Evolutionary conservation across 169 alveolate species (phyloP).

Genomic region (Theileria equi): DNA sequence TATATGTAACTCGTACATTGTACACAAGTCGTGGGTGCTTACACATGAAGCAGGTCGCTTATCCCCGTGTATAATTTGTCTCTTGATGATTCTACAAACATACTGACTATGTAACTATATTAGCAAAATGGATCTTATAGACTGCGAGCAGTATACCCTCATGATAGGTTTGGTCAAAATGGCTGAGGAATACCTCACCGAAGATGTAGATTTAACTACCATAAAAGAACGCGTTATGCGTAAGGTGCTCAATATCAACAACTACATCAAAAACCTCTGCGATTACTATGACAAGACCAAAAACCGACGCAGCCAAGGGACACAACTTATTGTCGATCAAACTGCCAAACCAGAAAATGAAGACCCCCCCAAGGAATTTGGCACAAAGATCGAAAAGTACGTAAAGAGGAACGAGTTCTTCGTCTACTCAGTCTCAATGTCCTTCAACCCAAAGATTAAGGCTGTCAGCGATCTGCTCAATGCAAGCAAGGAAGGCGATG

Average conservation of each 20-base stretch:
- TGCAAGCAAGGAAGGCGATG: constrained; percentile 53
- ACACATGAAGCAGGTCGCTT: no score
- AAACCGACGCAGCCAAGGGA: background rate
- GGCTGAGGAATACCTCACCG: constrained; percentile 36
- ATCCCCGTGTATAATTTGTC: no score
- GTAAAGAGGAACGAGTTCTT: constrained; percentile 58
- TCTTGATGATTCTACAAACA: no score
- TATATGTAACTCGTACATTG: no score
- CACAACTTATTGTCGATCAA: background rate
- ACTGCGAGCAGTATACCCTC: constrained; percentile 51
- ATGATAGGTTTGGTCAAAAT: constrained; percentile 48
- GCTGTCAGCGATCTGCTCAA: constrained; percentile 12
- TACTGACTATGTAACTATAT: no score
- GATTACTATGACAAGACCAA: constrained; percentile 24
- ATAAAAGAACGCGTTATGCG: constrained; percentile 60
- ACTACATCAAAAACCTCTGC: constrained; percentile 49
- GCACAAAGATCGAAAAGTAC: constrained; percentile 24
- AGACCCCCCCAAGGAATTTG: constrained; percentile 15
- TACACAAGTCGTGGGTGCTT: no score
- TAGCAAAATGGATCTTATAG: no score
- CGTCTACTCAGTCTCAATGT: constrained; percentile 51
- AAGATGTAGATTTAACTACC: constrained; percentile 26
- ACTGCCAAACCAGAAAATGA: background rate
- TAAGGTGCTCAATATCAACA: constrained; percentile 56
- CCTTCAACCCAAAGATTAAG: constrained; percentile 36